These are phyloP conservation scores for Schizophyllum amplum DNA, from an alignment of 1,284 basidiomycete genomes.

Conservation along the genomic window DNA sequence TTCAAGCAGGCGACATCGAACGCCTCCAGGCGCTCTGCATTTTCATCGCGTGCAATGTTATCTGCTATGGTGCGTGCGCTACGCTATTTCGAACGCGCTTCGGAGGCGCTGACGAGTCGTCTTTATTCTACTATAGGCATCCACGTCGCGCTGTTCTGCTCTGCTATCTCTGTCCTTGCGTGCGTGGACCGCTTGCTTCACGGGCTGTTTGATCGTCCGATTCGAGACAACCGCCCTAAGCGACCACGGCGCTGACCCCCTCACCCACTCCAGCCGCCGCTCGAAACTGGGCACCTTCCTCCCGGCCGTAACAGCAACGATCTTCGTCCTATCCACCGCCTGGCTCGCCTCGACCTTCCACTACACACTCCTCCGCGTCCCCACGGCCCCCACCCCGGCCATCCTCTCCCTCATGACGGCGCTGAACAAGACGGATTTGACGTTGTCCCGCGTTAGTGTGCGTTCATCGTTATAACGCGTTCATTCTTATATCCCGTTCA, in stretches of 20 bases:
- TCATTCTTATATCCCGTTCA: no score
- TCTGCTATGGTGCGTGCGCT: not conserved
- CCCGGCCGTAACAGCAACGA: not conserved
- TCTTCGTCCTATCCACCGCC: not conserved
- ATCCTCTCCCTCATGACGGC: not conserved
- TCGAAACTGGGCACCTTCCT: not conserved
- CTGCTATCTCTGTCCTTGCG: not conserved
- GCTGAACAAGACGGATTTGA: not conserved
- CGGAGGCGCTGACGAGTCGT: not conserved
- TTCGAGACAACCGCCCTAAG: no score
- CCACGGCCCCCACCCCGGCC: no score
- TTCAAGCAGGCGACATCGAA: no score
- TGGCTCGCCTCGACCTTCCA: not conserved
- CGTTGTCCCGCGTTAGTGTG: not conserved
- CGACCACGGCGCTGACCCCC: not conserved
- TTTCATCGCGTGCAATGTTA: not conserved
- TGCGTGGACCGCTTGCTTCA: not conserved
- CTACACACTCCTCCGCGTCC: not conserved
- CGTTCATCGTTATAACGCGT: no score
- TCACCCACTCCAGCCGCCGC: not conserved
- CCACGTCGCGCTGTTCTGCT: not conserved
- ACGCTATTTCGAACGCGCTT: not conserved
- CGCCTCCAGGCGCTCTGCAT: not conserved
- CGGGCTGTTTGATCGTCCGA: no score
- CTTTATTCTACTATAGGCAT: not conserved